Evolutionary conservation across 2,329 filamentous ascomycete species (phyloP), one percentile per base, ranked within the genome.

Genomic region (Alternaria viburni): DNA sequence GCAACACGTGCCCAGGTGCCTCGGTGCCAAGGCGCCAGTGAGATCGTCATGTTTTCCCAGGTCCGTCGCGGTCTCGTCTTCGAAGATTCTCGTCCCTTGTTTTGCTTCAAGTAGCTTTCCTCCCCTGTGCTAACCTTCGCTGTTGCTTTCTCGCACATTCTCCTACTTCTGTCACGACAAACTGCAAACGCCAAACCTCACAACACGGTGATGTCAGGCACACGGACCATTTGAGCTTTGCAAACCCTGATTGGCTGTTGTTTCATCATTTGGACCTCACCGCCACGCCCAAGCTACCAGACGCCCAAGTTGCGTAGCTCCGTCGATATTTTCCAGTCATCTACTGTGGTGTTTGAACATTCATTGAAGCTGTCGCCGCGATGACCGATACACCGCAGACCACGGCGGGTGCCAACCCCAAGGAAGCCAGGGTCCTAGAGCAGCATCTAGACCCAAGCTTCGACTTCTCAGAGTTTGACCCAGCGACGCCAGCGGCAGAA

Each of bases 381-480:
- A 79, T 79, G 76, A 61, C 73, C 15, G 75, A 77, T 57, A 70
- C 71, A 12, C 76, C 74, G 13, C 64, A 70, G 46, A 68, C 71
- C 10, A 69, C 70, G 30, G 64, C 73, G n/a, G 73, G 74, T 28
- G 70, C 73, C 43, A 69, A 76, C 28, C 68, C 72, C 9, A 65
- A 73, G 47, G 68, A 77, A 36, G 80, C 80, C 57, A 73, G 74
- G 60, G 75, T 83, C 49, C 76, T 83, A 30, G 77, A 81, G 25
- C 75, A 75, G 58, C 81, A 83, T 69, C 71, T 83, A 41, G 80
- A 81, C 52, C 74, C 80, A 17, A 76, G 77, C 49, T 74, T 69
- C 47, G 65, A 70, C 13, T 85, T 80, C 68, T 79, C 82, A n/a
- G 78, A 80, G 30, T 82, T 83, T 61, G 80, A 83, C 63, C 77